These are phyloP conservation scores for Zhuliangozyma parablackwelliae DNA, from an alignment of 1,139 yeast genomes.

Conservation along the genomic window DNA sequence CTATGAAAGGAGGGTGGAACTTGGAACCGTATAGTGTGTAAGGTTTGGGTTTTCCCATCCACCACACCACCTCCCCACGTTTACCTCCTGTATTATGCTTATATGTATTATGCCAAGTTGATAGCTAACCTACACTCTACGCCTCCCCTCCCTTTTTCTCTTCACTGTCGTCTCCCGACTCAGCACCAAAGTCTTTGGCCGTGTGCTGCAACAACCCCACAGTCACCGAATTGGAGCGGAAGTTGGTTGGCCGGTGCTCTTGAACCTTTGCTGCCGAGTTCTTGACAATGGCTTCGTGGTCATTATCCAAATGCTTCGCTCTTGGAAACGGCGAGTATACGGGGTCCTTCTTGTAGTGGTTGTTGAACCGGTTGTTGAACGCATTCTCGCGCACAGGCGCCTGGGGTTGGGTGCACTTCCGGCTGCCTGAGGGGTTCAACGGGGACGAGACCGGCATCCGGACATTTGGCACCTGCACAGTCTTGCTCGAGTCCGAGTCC, in stretches of 20 bases:
- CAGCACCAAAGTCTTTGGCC: too few relatives aligned
- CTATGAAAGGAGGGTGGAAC: too few relatives aligned
- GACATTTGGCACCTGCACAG: too few relatives aligned
- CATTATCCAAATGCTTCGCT: slow-evolving; percentile 37
- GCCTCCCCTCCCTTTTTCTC: too few relatives aligned
- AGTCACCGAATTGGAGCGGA: slow-evolving; percentile 40
- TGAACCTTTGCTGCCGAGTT: slow-evolving; percentile 16
- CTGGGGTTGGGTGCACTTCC: too few relatives aligned
- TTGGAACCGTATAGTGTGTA: too few relatives aligned
- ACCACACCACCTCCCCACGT: too few relatives aligned
- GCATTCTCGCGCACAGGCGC: slow-evolving; percentile 7
- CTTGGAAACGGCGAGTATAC: slow-evolving; percentile 34
- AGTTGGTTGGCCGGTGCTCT: slow-evolving; percentile 23
- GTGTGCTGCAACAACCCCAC: slow-evolving; percentile 36
- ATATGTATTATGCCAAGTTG: too few relatives aligned
- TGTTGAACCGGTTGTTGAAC: slow-evolving; percentile 28
- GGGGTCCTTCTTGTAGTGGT: slow-evolving; percentile 46
- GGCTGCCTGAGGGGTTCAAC: neutral
- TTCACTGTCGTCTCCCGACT: too few relatives aligned
- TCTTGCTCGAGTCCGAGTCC: slow-evolving; percentile 2
- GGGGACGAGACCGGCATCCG: slow-evolving; percentile 1
- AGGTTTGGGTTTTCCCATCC: too few relatives aligned
- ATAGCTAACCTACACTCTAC: too few relatives aligned
- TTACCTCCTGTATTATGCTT: too few relatives aligned
- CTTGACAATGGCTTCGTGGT: slow-evolving; percentile 24